Conservation (phyloP, 257 asterid species). For the Capsicum chinense region DNA sequence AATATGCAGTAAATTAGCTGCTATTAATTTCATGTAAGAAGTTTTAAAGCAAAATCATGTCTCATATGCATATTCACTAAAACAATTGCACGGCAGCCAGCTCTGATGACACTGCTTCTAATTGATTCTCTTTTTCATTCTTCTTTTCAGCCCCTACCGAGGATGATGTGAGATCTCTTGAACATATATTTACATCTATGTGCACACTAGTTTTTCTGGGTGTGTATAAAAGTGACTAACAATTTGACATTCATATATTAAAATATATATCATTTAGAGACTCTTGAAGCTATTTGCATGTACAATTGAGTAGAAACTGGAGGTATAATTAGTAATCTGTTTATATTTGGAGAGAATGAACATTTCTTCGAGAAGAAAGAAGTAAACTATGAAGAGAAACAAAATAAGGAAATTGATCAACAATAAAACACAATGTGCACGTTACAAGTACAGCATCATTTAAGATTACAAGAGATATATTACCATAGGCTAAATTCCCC, state of each 20-base stretch:
- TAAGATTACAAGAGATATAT: conserved; percentile 32
- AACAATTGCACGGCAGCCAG: conserved; percentile 12
- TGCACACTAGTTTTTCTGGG: background rate
- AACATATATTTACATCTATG: conserved; percentile 8
- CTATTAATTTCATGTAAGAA: background rate
- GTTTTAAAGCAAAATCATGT: background rate
- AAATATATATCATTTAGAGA: background rate
- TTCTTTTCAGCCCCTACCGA: background rate
- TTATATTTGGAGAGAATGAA: background rate
- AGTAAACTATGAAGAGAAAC: conserved; percentile 3
- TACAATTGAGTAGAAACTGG: background rate
- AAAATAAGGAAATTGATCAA: conserved; percentile 12
- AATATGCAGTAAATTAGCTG: conserved; percentile 3
- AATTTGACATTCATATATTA: background rate
- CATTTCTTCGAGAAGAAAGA: background rate
- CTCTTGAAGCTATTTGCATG: conserved; percentile 2
- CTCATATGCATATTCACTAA: background rate
- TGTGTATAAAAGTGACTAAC: background rate
- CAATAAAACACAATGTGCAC: background rate
- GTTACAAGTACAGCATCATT: conserved; percentile 19
- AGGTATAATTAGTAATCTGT: background rate
- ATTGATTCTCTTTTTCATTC: conserved; percentile 18
- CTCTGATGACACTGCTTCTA: background rate
- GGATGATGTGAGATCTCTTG: background rate
- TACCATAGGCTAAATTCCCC: conserved; percentile 91